Evolutionary conservation across 106 monocot species (phyloP), one percentile per base, ranked within the genome.

Genomic region (Gastrodia elata): DNA sequence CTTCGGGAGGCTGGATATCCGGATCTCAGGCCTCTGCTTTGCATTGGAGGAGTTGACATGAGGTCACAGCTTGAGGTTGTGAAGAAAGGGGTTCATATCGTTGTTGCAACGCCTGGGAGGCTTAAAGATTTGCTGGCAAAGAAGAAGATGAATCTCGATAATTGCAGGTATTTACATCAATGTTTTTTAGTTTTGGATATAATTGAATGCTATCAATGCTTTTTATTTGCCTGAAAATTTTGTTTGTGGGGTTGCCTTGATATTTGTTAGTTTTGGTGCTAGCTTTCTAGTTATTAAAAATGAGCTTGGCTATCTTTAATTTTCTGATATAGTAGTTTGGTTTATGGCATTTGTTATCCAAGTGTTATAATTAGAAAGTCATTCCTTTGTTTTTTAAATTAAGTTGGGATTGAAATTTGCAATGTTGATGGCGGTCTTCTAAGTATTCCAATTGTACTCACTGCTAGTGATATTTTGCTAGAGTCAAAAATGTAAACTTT

Each of bases 11-110:
- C 67, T 18, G 96, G 96, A 18, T 84, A 80, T 37, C 96, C 96
- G 25, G 96, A 97, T 73, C 48, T 97, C 35, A 74, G 96, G 55
- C 82, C 92, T 0, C 48, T 97, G 75, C 74, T 97, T 32, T 97
- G 96, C 35, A 97, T 93, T 44, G 96, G 96, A 35, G 96, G 96
- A 20, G 90, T 97, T 7, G 96, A 97, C 74, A 97, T 97, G 96
- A 78, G 83, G 77, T 77, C 85, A 13, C 96, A 97, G 80, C 68
- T 97, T n/a, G 92, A 93, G 74, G 68, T 88, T 59, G 90, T 97
- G 18, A 93, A 97, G 79, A 84, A 79, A 71, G 97, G 97, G 40
- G 97, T 97, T 35, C 93, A 97, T 64, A 93, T 93, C 57, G 97
- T 93, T n/a, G 93, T 97, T 39, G 97, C 97, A 15, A 97, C 97